Base-by-base conservation (phyloP, 1,139 yeast species). In the Cylindricascospora bacillispora region DNA sequence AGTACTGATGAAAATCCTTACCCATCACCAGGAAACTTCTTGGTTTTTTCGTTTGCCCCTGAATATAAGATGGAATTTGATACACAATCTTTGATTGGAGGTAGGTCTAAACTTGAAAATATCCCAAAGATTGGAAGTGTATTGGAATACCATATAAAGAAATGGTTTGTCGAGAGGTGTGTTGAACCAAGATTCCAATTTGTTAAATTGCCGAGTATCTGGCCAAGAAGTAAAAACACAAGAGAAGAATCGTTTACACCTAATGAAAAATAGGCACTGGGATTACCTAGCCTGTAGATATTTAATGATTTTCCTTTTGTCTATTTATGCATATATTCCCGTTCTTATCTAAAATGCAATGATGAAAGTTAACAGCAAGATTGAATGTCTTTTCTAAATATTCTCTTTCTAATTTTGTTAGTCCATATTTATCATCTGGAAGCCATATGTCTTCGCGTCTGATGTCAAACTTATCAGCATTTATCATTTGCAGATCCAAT, bases 151-250 rank as follows among this genome's bases (percentile, higher is more conserved):
- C 76, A 77, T 40, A 65, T 92, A 28, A 68, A 92, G 40, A 77
- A 76, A 38, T 85, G 95, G 93, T 85, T 92, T 51, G 73, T 77
- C 18, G 95, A 85, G 43, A 64, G 95, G 37, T 83, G 95, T 48
- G 93, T 92, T 5, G 93, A 83, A 43, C 99, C 99, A 1, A 64
- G 93, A 39, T 86, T 78, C 46, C 94, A 83, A 54, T 77, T 81
- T 31, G 73, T 89, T 13, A 70, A 69, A 42, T 56, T 89, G 22
- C 98, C 98, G 1, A 75, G 83, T 25, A 60, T 86, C 49, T 86
- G 97, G 95, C 94, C 95, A 3, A 61, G 92, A 40, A 69, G 77
- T 37, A 77, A 79, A 48, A 80, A 77, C 41, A 80, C 89, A 1
- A 59, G 71, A 42, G 63, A 63, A 32, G 61, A 61, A 14, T 48